A percentile compares a stretch with the other conserved stretches of the same genome.
Evolutionary conservation across 2,329 filamentous ascomycete genomes (phyloP).

Genomic region (Colletotrichum graminicola): DNA sequence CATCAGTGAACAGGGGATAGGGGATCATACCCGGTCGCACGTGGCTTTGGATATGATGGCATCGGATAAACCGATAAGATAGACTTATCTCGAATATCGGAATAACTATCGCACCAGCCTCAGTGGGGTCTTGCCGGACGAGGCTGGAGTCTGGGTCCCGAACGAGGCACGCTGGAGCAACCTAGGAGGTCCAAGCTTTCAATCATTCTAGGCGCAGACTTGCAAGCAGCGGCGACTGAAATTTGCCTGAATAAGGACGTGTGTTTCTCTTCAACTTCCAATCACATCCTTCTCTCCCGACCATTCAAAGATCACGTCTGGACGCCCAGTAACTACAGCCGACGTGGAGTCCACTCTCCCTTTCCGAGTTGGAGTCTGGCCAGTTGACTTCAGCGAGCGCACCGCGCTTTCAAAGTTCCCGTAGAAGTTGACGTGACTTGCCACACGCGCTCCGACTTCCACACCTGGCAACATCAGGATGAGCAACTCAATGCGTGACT

Average conservation of each 20-base stretch:
- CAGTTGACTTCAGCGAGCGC: slow-evolving; percentile 1
- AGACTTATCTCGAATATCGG: neutral
- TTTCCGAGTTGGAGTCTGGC: neutral
- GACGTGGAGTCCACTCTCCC: neutral
- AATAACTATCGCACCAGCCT: slow-evolving; percentile 1
- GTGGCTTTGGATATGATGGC: neutral
- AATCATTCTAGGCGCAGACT: slow-evolving; percentile 32
- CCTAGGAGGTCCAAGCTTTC: slow-evolving; percentile 39
- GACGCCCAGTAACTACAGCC: neutral
- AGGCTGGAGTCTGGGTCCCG: slow-evolving; percentile 35
- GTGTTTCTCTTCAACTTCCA: slow-evolving; percentile 24
- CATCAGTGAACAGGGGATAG: slow-evolving; percentile 8
- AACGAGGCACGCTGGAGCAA: slow-evolving; percentile 27
- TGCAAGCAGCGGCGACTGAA: slow-evolving; percentile 32
- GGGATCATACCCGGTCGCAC: slow-evolving; percentile 1
- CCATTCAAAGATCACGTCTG: slow-evolving; percentile 13
- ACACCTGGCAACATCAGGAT: slow-evolving; percentile 53
- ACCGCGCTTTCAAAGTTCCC: slow-evolving; percentile 9
- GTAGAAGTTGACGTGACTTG: slow-evolving; percentile 18
- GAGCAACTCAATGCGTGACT: slow-evolving; percentile 76
- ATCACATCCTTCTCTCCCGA: neutral
- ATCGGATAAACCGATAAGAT: slow-evolving; percentile 40
- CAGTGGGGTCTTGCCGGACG: slow-evolving; percentile 2
- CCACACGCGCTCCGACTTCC: slow-evolving; percentile 13
- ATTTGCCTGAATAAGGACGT: slow-evolving; percentile 35